phyloP scores from a whole-genome alignment of 495 filamentous ascomycete species.

The Usnea hakonensis region DNA sequence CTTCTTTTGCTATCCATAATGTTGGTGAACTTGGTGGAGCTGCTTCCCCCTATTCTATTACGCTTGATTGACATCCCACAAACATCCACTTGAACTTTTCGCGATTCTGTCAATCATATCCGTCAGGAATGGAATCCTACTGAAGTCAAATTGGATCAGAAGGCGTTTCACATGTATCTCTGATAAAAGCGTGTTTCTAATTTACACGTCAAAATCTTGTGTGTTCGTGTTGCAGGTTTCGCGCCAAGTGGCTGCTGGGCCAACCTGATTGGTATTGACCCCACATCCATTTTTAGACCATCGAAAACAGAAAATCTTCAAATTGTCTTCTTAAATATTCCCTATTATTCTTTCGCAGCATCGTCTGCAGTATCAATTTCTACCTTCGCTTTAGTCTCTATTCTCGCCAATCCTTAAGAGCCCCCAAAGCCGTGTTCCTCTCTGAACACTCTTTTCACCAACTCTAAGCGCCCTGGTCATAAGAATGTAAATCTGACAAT shows the following conservation, averaged over 20 bases:
- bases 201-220: no score
- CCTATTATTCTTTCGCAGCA: conserved; percentile 2
- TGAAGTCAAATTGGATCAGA: no score
- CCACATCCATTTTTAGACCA: conserved; percentile 2
- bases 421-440: neutral
- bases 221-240: neutral
- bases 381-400: conserved; percentile 5
- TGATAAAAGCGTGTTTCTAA: no score
- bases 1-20: neutral
- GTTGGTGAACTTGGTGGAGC: no score
- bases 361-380: neutral
- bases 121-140: no score
- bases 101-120: no score
- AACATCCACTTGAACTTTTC: neutral
- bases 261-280: conserved; percentile 10
- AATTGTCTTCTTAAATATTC: neutral
- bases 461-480: neutral
- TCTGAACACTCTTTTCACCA: neutral
- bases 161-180: no score
- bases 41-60: no score
- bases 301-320: neutral
- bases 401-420: neutral
- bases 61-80: neutral
- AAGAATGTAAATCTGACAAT: neutral
- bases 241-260: conserved; percentile 8